phyloP scores from a whole-genome alignment of 129 eudicot species.

The Saussurea involucrata region DNA sequence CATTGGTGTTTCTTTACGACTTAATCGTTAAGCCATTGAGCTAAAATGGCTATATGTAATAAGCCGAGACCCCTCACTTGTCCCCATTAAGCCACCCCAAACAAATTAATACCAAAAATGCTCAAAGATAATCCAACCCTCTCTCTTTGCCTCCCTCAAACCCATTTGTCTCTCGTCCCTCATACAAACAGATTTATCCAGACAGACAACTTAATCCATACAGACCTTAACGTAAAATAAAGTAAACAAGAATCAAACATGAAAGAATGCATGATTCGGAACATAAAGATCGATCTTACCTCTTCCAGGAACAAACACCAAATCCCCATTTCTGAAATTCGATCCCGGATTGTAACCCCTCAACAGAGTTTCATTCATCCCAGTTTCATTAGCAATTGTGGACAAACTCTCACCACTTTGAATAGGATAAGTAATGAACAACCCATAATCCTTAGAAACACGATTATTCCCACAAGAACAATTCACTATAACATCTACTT shows the following conservation, averaged over 20 bases:
- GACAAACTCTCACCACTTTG: constrained; percentile 52
- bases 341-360: constrained; percentile 57
- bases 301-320: constrained; percentile 73
- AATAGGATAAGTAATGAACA: constrained; percentile 68
- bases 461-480: constrained; percentile 66
- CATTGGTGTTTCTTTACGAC: too few species aligned
- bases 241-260: background rate
- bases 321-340: constrained; percentile 39
- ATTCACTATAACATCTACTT: constrained; percentile 49
- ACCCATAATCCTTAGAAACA: constrained; percentile 63
- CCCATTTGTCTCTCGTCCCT: too few species aligned
- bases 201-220: background rate
- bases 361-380: constrained; percentile 44
- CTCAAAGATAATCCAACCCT: too few species aligned
- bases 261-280: background rate
- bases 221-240: background rate
- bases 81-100: too few species aligned
- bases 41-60: too few species aligned
- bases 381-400: constrained; percentile 37
- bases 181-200: background rate
- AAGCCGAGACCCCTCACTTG: too few species aligned
- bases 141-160: too few species aligned
- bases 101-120: too few species aligned
- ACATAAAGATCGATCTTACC: constrained; percentile 26
- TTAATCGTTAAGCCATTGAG: too few species aligned